Conservation (phyloP, 1,284 basidiomycete genomes). For the Leccinum idahoense region DNA sequence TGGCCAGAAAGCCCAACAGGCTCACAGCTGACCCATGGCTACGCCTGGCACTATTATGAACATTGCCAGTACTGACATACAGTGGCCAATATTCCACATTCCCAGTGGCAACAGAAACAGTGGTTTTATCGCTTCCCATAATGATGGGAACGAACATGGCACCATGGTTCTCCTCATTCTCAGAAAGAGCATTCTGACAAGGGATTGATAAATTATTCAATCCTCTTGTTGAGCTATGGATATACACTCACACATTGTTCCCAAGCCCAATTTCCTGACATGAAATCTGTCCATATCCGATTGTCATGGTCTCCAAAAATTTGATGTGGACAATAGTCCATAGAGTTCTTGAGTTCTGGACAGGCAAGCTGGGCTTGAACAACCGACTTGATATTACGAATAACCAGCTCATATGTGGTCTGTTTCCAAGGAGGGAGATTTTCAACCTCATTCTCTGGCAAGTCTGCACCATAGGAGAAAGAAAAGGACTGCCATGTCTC, state of each 20-base stretch:
- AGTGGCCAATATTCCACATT: neutral
- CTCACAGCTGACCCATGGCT: neutral
- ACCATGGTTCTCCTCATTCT: neutral
- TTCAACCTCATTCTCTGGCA: neutral
- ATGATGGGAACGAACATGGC: conserved; percentile 4
- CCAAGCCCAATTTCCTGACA: neutral
- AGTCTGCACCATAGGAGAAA: neutral
- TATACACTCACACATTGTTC: neutral
- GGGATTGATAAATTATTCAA: neutral
- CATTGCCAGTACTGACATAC: neutral
- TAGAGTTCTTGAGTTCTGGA: neutral
- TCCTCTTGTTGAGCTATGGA: too few species aligned
- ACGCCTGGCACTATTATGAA: neutral
- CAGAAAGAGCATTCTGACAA: neutral
- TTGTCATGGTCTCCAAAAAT: neutral
- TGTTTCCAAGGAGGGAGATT: neutral
- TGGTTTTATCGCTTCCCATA: conserved; percentile 9
- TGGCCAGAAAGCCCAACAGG: neutral
- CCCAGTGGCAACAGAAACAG: conserved; percentile 3
- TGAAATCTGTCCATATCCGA: neutral
- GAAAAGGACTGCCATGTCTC: neutral
- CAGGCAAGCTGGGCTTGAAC: neutral
- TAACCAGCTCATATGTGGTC: neutral
- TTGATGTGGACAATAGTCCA: neutral
- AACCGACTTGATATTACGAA: neutral